Evolutionary conservation across 768 basidiomycete species (phyloP), one percentile per base, ranked within the genome.

Genomic region (Pleurotus ostreatus): DNA sequence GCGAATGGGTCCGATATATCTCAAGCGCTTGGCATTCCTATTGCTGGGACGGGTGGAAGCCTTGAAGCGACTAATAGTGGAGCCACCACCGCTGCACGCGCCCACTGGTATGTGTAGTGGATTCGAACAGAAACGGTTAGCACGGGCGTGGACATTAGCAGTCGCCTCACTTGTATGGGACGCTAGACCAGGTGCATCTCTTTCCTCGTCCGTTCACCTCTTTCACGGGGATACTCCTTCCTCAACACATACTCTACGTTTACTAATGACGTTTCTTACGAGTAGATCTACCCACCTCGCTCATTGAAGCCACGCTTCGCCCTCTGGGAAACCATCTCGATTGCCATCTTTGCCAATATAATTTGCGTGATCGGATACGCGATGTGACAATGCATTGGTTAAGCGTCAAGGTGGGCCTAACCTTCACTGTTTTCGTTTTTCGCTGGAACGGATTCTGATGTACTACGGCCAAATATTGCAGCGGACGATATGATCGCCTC

Each of bases 361-460:
- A 70, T 11, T 66, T 85, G 37, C 64, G 70, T 38, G 76, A 77
- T 23, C 73, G 80, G n/a, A 71, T 83, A 26, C 76, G 73, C 56
- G 69, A 71, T 18, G 72, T 83, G 25, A 62, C 81, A 18, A 61
- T 74, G 13, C 74, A 81, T 60, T 84, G 83, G 83, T 76, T 79
- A 3, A 70, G 73, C 2, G 80, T 84, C 37, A 84, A 83, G 71
- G 82, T 82, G 59, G 30, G 61, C 20, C 7, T 9, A 11, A 44
- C 15, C 8, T 9, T 7, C 43, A 2, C 30, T 25, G 11, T 34
- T 11, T 34, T 34, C 9, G 30, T 34, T 8, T 34, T 11, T 34
- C 30, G 9, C 30, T 9, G 30, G 30, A 34, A 34, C 9, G 2
- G 3, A 34, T 34, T 34, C 30, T 34, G 8, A 34, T 34, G 30